Evolutionary conservation across 192 early-diverging fungal species (phyloP).

Genomic region (Spizellomyces sp.): DNA sequence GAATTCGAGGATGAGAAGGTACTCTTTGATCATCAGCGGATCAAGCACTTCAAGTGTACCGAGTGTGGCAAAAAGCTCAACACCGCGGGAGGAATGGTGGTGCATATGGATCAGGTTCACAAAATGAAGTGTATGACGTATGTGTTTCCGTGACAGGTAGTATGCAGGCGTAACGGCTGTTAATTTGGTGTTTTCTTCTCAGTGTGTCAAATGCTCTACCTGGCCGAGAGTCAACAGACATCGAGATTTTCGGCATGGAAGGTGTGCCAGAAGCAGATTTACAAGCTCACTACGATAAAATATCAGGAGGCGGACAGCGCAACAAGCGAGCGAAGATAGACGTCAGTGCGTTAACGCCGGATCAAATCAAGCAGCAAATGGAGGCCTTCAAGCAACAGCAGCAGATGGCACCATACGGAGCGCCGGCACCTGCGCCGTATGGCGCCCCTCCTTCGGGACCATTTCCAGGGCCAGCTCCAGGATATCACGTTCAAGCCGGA

Average conservation of each 20-base stretch:
- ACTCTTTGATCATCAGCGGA: slow-evolving; percentile 88
- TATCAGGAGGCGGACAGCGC: slow-evolving; percentile 18
- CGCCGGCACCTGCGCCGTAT: slow-evolving; percentile 7
- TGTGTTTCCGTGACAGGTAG: slow-evolving; percentile 1
- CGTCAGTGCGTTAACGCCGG: slow-evolving; percentile 29
- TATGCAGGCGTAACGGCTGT: too few relatives aligned
- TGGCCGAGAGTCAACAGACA: slow-evolving; percentile 81
- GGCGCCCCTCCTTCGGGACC: slow-evolving; percentile 1
- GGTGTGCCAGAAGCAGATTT: slow-evolving; percentile 85
- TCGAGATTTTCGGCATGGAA: slow-evolving; percentile 95
- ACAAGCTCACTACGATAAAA: slow-evolving; percentile 59
- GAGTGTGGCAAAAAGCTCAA: slow-evolving; percentile 83
- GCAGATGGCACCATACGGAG: slow-evolving; percentile 25
- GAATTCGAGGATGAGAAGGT: slow-evolving; percentile 96
- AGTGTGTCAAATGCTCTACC: slow-evolving; percentile 86
- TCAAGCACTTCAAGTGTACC: slow-evolving; percentile 92
- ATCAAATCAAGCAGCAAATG: slow-evolving; percentile 36
- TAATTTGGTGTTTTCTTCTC: not conserved
- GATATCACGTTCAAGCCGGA: not conserved
- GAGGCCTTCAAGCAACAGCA: slow-evolving; percentile 48
- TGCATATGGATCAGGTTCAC: slow-evolving; percentile 92
- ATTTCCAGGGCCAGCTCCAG: not conserved
- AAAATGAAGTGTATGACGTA: slow-evolving; percentile 81
- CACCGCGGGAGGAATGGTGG: slow-evolving; percentile 86
- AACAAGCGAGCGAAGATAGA: slow-evolving; percentile 27